A percentile compares a stretch with the other conserved stretches of the same genome.
Evolutionary conservation across 2,329 filamentous ascomycete species (phyloP).

Genomic region (Fusarium sp.): DNA sequence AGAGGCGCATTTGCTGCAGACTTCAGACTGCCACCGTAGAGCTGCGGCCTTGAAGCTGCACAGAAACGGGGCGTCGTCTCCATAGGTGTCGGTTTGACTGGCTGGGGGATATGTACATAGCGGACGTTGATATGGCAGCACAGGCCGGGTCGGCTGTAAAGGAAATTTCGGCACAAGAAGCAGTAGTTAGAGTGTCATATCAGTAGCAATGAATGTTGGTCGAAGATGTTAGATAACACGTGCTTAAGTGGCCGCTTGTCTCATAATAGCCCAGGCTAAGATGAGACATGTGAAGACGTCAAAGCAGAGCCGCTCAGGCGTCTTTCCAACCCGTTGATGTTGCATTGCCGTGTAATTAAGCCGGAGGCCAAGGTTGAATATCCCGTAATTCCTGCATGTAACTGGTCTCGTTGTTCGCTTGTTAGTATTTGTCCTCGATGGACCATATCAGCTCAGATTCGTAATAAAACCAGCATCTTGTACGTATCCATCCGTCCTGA

Average conservation of each 20-base stretch:
- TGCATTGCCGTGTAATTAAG: background rate
- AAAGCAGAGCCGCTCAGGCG: conserved; percentile 6
- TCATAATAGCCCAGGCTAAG: conserved; percentile 13
- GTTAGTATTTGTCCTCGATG: background rate
- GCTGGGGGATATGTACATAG: conserved; percentile 3
- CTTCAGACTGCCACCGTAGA: conserved; percentile 22
- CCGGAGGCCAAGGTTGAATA: background rate
- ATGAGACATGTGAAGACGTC: conserved; percentile 25
- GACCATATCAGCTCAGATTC: conserved; percentile 2
- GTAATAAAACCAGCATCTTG: background rate
- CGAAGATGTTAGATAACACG: conserved; percentile 1
- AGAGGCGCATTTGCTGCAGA: conserved; percentile 26
- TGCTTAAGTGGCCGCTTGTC: conserved; percentile 18
- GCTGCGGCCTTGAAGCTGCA: conserved; percentile 36
- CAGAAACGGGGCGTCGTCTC: conserved; percentile 29
- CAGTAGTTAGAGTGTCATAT: background rate
- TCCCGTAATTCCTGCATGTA: background rate
- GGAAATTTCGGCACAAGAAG: background rate
- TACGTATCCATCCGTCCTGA: background rate
- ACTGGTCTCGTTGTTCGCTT: background rate
- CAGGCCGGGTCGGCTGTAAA: background rate
- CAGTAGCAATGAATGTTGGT: background rate
- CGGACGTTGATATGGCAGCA: conserved; percentile 2
- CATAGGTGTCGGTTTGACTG: conserved; percentile 26
- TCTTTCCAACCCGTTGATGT: background rate